phyloP scores from a whole-genome alignment of 805 yeast genomes.

The Pichia pseudocactophila region DNA sequence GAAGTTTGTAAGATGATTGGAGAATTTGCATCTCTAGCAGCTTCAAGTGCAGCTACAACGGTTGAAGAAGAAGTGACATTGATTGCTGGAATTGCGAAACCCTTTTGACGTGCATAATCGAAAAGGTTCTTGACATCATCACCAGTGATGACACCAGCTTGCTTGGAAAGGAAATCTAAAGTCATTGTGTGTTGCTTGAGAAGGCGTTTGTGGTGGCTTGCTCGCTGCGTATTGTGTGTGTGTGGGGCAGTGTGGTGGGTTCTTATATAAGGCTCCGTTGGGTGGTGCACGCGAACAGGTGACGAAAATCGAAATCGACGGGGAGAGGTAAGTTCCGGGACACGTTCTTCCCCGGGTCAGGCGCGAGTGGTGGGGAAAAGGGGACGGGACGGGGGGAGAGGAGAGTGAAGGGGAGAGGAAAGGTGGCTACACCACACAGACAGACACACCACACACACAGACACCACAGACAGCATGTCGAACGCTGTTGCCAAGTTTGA shows the following conservation, averaged over 20 bases:
- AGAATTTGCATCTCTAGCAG: conserved; percentile 88
- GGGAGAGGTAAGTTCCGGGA: not conserved
- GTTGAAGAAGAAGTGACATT: conserved; percentile 97
- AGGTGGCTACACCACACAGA: too few species aligned
- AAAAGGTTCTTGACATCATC: conserved; percentile 86
- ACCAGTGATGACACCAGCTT: conserved; percentile 97
- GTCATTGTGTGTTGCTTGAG: conserved; percentile 17
- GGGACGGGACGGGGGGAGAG: not conserved
- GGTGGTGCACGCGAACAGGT: not conserved
- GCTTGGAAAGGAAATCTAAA: conserved; percentile 70
- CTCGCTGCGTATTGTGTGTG: too few species aligned
- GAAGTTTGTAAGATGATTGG: conserved; percentile 97
- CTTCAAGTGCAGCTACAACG: conserved; percentile 93
- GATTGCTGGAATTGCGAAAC: conserved; percentile 97
- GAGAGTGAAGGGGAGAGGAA: too few species aligned
- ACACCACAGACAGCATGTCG: conserved; percentile 20
- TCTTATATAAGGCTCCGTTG: not conserved
- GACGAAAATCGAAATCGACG: not conserved
- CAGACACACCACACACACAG: too few species aligned
- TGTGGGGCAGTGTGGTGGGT: too few species aligned
- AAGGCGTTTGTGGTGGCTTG: not conserved
- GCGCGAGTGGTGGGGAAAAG: not conserved
- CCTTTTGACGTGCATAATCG: conserved; percentile 86
- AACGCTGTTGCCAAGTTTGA: conserved; percentile 40
- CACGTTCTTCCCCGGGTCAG: not conserved